Evolutionary conservation across 2,329 filamentous ascomycete species (phyloP).

Genomic region (Fusarium fujikuroi): DNA sequence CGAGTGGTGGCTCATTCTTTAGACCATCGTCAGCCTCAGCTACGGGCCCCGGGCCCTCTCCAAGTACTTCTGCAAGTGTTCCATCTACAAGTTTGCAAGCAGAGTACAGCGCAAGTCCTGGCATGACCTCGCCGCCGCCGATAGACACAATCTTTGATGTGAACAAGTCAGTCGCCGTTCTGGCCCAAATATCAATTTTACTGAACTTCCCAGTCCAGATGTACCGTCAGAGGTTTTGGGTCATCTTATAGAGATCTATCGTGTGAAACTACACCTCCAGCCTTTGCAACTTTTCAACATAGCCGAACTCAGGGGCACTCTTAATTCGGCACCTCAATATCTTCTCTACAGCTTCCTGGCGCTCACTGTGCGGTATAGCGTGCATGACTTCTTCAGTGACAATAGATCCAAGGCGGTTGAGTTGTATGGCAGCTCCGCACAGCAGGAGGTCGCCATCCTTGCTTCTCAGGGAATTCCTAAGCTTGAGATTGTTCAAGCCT

Average conservation of each 20-base stretch:
- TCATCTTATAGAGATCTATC: conserved; percentile 11
- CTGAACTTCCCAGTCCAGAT: neutral
- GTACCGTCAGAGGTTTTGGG: neutral
- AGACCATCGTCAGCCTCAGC: neutral
- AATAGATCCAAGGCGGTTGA: neutral
- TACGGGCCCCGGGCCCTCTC: neutral
- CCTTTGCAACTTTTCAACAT: conserved; percentile 3
- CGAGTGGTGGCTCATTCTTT: neutral
- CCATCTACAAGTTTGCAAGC: neutral
- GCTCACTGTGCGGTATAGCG: neutral
- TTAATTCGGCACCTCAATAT: neutral
- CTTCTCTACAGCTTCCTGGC: conserved; percentile 11
- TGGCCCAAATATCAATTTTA: fast-evolving
- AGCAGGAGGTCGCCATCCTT: neutral
- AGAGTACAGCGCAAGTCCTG: neutral
- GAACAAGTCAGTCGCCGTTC: neutral
- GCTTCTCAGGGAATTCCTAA: conserved; percentile 2
- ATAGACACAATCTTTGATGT: neutral
- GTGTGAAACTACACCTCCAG: conserved; percentile 3
- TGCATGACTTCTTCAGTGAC: neutral
- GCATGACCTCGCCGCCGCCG: neutral
- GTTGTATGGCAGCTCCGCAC: neutral
- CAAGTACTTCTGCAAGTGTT: neutral
- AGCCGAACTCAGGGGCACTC: neutral
- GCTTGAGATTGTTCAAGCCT: neutral